Evolutionary conservation across 78 protist genomes (phyloP).

Genomic region (Dictyostelium brefeldianum): DNA sequence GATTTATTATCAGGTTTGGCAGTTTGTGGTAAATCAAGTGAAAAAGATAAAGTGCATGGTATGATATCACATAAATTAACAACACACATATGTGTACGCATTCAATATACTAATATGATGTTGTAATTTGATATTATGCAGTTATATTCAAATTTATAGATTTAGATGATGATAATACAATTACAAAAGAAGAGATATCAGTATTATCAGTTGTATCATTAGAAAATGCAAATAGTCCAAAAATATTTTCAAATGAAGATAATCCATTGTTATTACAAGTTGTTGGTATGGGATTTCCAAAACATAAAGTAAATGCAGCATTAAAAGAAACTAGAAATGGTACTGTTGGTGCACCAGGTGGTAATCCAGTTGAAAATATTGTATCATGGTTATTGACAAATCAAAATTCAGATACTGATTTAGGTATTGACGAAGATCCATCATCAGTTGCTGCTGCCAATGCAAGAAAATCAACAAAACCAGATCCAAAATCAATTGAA

Average conservation of each 20-base stretch:
- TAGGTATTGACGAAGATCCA: conserved; percentile 38
- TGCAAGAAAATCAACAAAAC: conserved; percentile 14
- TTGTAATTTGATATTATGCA: neutral
- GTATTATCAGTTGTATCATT: conserved; percentile 59
- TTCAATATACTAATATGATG: neutral
- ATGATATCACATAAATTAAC: neutral
- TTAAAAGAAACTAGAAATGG: conserved; percentile 56
- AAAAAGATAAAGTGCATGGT: conserved; percentile 66
- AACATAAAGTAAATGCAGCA: conserved; percentile 44
- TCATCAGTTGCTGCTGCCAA: neutral
- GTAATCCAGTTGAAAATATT: conserved; percentile 23
- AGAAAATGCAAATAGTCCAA: conserved; percentile 39
- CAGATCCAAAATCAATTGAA: conserved; percentile 69
- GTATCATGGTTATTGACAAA: conserved; percentile 6
- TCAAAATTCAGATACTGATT: conserved; percentile 8
- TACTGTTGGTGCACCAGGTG: conserved; percentile 29
- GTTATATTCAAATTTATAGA: conserved; percentile 74
- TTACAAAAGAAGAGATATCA: conserved; percentile 65
- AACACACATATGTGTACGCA: neutral
- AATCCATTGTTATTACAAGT: conserved; percentile 45
- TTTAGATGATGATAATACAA: conserved; percentile 70
- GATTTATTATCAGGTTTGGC: conserved; percentile 54
- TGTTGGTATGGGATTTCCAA: conserved; percentile 59
- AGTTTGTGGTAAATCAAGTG: conserved; percentile 64
- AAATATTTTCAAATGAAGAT: conserved; percentile 19